Evolutionary conservation across 345 rosid genomes (phyloP).

Genomic region (Brassica nigra): DNA sequence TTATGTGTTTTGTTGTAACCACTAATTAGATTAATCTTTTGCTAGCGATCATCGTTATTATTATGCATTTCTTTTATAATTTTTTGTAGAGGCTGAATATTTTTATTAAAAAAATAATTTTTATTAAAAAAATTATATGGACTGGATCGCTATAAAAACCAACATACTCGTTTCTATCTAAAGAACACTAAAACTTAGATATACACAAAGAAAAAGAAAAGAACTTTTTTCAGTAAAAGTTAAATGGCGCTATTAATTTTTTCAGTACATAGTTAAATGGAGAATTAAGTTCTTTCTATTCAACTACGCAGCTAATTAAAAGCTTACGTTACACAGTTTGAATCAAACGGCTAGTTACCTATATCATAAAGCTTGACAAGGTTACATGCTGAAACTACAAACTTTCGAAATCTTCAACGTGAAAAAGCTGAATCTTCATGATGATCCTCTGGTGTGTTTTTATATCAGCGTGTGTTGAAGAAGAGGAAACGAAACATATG

Average conservation of each 20-base stretch:
- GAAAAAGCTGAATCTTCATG: slow-evolving; percentile 21
- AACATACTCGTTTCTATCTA: neutral
- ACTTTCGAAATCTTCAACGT: slow-evolving; percentile 21
- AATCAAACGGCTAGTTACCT: slow-evolving; percentile 15
- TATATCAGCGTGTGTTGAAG: slow-evolving; percentile 29
- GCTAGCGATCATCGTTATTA: neutral
- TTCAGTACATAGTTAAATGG: slow-evolving; percentile 29
- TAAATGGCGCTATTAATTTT: no score
- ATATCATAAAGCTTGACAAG: slow-evolving; percentile 20
- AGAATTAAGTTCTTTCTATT: slow-evolving; percentile 14
- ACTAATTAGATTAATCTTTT: neutral
- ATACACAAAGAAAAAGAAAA: neutral
- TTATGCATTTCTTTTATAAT: neutral
- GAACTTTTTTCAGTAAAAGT: slow-evolving; percentile 10
- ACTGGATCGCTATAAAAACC: no score
- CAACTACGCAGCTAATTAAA: neutral
- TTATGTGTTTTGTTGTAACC: neutral
- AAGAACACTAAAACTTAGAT: neutral
- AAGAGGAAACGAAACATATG: neutral
- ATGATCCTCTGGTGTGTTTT: slow-evolving; percentile 10
- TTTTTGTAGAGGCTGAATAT: neutral
- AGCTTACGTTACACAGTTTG: slow-evolving; percentile 1
- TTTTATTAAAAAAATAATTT: no score
- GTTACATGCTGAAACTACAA: slow-evolving; percentile 16
- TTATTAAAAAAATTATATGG: no score